Percentiles rank a stretch among this genome's conserved stretches.
Evolutionary conservation across 768 basidiomycete species (phyloP).

Genomic region (Hortiboletus campestris): DNA sequence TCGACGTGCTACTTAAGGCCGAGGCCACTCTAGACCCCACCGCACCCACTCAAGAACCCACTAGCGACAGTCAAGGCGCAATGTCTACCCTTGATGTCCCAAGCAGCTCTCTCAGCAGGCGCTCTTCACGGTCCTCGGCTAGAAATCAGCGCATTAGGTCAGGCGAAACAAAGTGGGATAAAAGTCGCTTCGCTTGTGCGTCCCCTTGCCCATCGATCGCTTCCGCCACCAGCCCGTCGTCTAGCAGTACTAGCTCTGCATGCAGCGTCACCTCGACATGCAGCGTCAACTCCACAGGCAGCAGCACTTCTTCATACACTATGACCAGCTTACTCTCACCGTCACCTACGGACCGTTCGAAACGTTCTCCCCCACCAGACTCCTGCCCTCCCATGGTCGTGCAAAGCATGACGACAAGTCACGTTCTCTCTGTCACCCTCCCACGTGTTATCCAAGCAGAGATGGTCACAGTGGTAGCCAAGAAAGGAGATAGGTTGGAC

Average conservation of each 20-base stretch:
- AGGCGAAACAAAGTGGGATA: conserved; percentile 29
- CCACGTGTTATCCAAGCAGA: conserved; percentile 50
- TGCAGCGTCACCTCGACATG: conserved; percentile 27
- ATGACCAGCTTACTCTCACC: conserved; percentile 18
- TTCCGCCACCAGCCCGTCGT: conserved; percentile 21
- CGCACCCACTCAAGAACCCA: conserved; percentile 16
- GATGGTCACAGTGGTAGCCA: conserved; percentile 63
- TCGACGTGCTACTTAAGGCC: conserved; percentile 34
- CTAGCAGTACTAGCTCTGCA: conserved; percentile 24
- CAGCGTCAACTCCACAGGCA: conserved; percentile 14
- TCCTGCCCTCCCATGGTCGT: conserved; percentile 46
- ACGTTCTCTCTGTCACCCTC: conserved; percentile 49
- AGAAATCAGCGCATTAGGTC: conserved; percentile 25
- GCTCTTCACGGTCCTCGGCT: conserved; percentile 30
- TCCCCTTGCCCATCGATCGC: conserved; percentile 29
- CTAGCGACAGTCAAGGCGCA: conserved; percentile 14
- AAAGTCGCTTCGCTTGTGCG: conserved; percentile 28
- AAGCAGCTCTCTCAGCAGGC: conserved; percentile 25
- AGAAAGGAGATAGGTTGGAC: conserved; percentile 54
- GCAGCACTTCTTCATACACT: conserved; percentile 14
- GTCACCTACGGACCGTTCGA: conserved; percentile 31
- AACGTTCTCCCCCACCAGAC: conserved; percentile 33
- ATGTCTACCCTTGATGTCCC: conserved; percentile 29
- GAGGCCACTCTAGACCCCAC: conserved; percentile 22
- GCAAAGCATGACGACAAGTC: conserved; percentile 37